Evolutionary conservation across 495 filamentous ascomycete genomes (phyloP), one percentile per base, ranked within the genome.

Genomic region (Mytilinidion resinicola): DNA sequence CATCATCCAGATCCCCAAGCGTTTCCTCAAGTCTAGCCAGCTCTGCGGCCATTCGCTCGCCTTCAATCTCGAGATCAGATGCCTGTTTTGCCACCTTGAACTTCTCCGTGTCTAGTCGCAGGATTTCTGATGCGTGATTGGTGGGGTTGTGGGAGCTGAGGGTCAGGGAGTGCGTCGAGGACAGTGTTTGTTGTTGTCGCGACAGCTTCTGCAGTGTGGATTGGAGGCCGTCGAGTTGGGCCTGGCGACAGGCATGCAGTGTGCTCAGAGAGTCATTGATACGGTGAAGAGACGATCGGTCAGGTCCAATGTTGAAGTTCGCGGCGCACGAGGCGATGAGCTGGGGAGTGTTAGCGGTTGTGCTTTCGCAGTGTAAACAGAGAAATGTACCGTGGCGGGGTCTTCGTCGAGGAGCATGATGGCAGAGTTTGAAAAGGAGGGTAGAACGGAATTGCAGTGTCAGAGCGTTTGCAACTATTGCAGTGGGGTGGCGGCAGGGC

Each of bases 381-480:
- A 39, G 34, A 58, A 15, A 46, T 79, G 19, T 82, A 92, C 89
- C 21, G 85, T 85, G 42, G 85, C 88, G 59, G 93, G 93, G 70
- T 90, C 88, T 76, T 97, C 93, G 77, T 97, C 93, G 76, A 98
- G 90, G 69, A 98, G 79, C 93, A 97, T 97, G 6, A 30, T 30
- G 25, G 25, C 25, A 30, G 25, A 2, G 25, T 61, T 68, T 87
- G 80, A 44, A 17, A 8, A 42, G 8, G 17, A 42, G 2, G 39
- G 11, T 42, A 14, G 39, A 42, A 30, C 6, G 6, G 25, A 6
- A 30, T 2, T 6, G 6, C 25, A 30, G 25, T 30, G 25, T 6
- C 25, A 30, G 25, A 30, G 25, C 6, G 25, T 30, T 30, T 30
- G 25, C 25, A 30, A 6, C 6, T 30, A 30, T 30, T 30, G 25